Evolutionary conservation across 306 rosid genomes (phyloP).

Genomic region (Geum urbanum): DNA sequence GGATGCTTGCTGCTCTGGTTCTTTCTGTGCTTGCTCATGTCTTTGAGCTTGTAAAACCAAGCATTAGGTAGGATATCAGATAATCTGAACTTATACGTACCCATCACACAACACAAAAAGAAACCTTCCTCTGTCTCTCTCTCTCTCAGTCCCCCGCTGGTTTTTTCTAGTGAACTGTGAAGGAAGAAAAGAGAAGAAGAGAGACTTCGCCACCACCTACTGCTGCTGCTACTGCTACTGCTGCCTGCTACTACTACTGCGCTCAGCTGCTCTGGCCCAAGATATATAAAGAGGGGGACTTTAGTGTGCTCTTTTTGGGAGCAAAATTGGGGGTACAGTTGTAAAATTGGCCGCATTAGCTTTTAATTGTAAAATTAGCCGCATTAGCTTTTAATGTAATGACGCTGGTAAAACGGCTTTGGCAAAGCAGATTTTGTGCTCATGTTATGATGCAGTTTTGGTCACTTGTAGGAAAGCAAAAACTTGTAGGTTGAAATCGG

Average conservation of each 20-base stretch:
- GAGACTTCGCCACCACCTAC: slow-evolving; percentile 9
- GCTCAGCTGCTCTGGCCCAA: slow-evolving; percentile 13
- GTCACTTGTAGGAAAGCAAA: background rate
- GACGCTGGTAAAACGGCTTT: background rate
- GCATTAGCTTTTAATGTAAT: background rate
- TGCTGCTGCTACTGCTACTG: background rate
- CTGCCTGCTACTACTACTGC: background rate
- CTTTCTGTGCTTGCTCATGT: slow-evolving; percentile 51
- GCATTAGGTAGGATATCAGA: slow-evolving; percentile 87
- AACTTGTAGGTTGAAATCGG: background rate
- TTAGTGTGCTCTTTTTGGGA: slow-evolving; percentile 28
- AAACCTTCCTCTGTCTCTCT: background rate
- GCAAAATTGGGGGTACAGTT: background rate
- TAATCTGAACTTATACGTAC: slow-evolving; percentile 66
- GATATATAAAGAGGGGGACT: slow-evolving; percentile 18
- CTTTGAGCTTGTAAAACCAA: slow-evolving; percentile 84
- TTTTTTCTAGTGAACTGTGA: background rate
- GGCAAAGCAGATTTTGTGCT: background rate
- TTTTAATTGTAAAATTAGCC: background rate
- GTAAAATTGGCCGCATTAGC: background rate
- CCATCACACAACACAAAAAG: slow-evolving; percentile 39
- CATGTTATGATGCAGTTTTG: background rate
- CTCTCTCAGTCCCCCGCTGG: slow-evolving; percentile 4
- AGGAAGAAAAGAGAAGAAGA: background rate
- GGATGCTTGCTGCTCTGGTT: slow-evolving; percentile 18